A percentile compares a stretch with the other conserved stretches of the same genome.
phyloP scores from a whole-genome alignment of 1,284 basidiomycete genomes.

The Irpex rosettiformis region DNA sequence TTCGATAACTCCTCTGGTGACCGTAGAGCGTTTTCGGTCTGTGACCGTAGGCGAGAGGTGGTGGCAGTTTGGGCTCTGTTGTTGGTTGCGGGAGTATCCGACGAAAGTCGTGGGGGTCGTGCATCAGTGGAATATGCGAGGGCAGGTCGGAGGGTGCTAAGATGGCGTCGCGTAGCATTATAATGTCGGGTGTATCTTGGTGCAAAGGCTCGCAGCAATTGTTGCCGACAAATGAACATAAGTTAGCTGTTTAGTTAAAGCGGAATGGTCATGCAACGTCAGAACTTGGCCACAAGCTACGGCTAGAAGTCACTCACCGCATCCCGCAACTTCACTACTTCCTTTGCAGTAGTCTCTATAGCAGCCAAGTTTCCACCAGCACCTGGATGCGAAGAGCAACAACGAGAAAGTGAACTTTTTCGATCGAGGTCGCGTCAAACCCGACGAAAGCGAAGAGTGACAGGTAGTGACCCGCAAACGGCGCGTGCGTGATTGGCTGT shows the following conservation, averaged over 20 bases:
- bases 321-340: not conserved
- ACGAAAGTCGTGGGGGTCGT: not conserved
- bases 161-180: not conserved
- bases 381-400: not conserved
- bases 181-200: constrained; percentile 16
- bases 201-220: constrained; percentile 28
- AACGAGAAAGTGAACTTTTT: constrained; percentile 6
- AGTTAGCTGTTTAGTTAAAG: constrained; percentile 23
- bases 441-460: not conserved
- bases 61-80: not conserved
- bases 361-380: not conserved
- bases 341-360: not conserved
- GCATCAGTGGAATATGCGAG: not conserved
- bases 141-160: not conserved
- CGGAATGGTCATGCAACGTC: not conserved
- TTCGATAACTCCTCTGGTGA: not conserved
- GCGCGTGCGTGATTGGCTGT: not conserved
- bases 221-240: constrained; percentile 34
- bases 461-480: not conserved
- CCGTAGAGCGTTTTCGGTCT: not conserved
- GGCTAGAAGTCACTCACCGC: not conserved
- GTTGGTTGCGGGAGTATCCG: not conserved
- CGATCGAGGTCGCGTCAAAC: constrained; percentile 4
- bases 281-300: not conserved
- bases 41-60: not conserved